Conservation (phyloP, 768 basidiomycete genomes). For the Boletus rubescentipes region DNA sequence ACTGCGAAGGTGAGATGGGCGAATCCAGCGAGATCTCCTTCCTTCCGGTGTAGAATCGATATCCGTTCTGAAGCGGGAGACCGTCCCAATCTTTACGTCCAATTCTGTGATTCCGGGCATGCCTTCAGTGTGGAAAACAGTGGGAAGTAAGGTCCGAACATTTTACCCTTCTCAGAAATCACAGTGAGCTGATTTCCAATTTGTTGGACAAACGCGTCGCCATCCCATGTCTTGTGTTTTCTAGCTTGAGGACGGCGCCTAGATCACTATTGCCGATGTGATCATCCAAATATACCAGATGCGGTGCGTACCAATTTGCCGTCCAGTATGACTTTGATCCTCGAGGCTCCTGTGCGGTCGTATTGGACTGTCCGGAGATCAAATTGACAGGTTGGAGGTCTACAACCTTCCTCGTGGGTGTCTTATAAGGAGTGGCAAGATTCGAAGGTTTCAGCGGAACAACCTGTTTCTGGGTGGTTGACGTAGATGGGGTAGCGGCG, state of each 20-base stretch:
- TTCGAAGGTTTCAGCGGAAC: constrained; percentile 32
- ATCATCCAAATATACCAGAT: constrained; percentile 2
- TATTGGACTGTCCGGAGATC: constrained; percentile 21
- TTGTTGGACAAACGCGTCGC: constrained; percentile 62
- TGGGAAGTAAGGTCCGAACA: constrained; percentile 40
- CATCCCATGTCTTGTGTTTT: constrained; percentile 89
- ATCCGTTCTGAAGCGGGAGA: constrained; percentile 41
- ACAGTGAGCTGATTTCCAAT: constrained; percentile 53
- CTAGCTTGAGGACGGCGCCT: constrained; percentile 73
- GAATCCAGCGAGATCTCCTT: constrained; percentile 64
- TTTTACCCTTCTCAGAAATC: constrained; percentile 68
- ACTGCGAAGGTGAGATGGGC: constrained; percentile 46
- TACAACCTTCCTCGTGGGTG: constrained; percentile 32
- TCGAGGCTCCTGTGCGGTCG: constrained; percentile 6
- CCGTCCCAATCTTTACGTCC: constrained; percentile 64
- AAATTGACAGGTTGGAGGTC: constrained; percentile 43
- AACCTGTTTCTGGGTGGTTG: constrained; percentile 31
- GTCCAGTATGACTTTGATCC: constrained; percentile 51
- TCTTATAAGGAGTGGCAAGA: constrained; percentile 20
- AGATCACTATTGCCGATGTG: constrained; percentile 1
- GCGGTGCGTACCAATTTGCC: constrained; percentile 59
- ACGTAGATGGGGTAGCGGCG: constrained; percentile 23
- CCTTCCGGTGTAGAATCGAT: constrained; percentile 48
- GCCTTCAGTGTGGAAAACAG: constrained; percentile 5
- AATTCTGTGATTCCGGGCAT: constrained; percentile 41